Conservation (phyloP, 139 green algal genomes). For the Spirogloea muscicola region DNA sequence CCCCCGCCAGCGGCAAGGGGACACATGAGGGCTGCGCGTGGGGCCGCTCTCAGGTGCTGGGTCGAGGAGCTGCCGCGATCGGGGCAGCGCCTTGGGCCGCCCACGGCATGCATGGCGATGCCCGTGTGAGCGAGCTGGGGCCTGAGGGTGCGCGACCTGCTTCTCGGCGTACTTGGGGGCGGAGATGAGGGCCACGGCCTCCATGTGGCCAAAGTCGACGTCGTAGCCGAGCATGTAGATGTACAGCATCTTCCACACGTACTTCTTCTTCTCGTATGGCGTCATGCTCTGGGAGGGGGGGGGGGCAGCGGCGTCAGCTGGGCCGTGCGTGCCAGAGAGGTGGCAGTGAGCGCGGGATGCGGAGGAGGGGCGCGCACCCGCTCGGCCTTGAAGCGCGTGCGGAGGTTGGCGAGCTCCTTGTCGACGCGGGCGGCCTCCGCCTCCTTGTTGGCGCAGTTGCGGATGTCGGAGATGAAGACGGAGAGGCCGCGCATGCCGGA, state of each 20-base stretch:
- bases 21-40: no score
- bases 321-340: no score
- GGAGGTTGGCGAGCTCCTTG: conserved; percentile 98
- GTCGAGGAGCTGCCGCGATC: no score
- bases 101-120: no score
- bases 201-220: conserved; percentile 97
- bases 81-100: no score
- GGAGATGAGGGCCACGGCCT: conserved; percentile 91
- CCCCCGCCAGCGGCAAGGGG: background rate
- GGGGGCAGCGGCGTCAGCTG: no score
- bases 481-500: conserved; percentile 50
- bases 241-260: conserved; percentile 99
- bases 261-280: conserved; percentile 97
- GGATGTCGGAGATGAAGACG: conserved; percentile 91
- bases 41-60: no score
- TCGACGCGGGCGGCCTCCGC: conserved; percentile 82
- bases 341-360: no score
- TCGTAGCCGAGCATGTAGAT: conserved; percentile 98
- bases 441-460: conserved; percentile 84
- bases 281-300: conserved; percentile 39
- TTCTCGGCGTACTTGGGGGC: conserved; percentile 94
- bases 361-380: no score
- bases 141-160: no score
- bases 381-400: conserved; percentile 51
- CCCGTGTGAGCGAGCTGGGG: no score